These are phyloP conservation scores for Flaveria trinervia DNA, from an alignment of 129 eudicot genomes.

Conservation along the genomic window DNA sequence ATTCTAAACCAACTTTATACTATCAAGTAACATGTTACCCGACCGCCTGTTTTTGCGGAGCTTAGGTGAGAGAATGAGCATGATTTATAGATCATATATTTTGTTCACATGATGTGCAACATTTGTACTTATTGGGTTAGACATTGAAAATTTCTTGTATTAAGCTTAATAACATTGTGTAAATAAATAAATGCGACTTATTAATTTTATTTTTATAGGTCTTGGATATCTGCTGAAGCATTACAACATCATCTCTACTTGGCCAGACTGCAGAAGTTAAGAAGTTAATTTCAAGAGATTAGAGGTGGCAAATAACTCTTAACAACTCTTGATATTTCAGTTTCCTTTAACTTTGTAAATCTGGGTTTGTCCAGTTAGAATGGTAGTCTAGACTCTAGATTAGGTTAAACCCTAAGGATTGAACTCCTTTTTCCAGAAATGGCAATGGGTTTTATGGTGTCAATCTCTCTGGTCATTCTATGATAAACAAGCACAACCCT, in stretches of 20 bases:
- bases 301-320: slow-evolving; percentile 22
- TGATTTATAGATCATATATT: background rate
- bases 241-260: background rate
- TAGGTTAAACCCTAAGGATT: slow-evolving; percentile 22
- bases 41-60: background rate
- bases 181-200: background rate
- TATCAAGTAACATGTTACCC: background rate
- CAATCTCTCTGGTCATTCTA: background rate
- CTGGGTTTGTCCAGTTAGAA: slow-evolving; percentile 14
- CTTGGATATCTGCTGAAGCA: slow-evolving; percentile 4
- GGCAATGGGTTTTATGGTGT: background rate
- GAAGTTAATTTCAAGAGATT: slow-evolving; percentile 13
- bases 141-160: background rate
- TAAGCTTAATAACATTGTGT: slow-evolving; percentile 4
- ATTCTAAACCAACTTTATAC: background rate
- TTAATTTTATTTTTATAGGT: background rate
- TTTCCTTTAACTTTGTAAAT: slow-evolving; percentile 26
- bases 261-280: slow-evolving; percentile 7
- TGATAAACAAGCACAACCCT: background rate
- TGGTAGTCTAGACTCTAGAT: slow-evolving; percentile 23
- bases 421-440: background rate
- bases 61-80: background rate
- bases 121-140: background rate
- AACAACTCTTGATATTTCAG: slow-evolving; percentile 11
- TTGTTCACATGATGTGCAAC: background rate